Base-by-base conservation (phyloP, 805 yeast genomes). In the Lachancea waltii region DNA sequence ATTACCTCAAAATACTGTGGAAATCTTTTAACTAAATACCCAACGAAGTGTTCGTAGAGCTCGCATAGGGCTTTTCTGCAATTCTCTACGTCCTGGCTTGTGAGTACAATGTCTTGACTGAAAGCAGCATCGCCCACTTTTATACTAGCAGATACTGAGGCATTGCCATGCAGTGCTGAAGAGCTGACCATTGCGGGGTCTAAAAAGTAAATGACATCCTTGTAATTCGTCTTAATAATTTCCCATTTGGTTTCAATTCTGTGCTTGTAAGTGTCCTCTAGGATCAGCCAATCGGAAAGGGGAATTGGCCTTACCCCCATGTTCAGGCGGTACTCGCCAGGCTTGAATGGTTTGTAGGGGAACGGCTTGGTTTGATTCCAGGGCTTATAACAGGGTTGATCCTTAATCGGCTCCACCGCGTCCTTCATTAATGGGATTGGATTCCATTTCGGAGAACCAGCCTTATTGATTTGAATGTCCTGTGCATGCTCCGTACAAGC, bases 261-360 rank as follows among this genome's bases (percentile, higher is more conserved):
- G 3, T 65, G 57, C 36, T 66, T 48, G 50, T 81, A 82, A 0
- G 81, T 73, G 30, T 77, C 60, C 41, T 84, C 92, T 3, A 84
- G 55, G 22, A 75, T 60, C 17, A 84, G 62, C 73, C 80, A 73
- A 27, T 80, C 79, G 29, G 70, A 67, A 2, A 77, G 55, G 24
- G 65, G 58, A 29, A 68, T 50, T 51, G 69, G 64, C 42, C 68
- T 63, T 35, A 80, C 67, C 1, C 80, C 82, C 81, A 82, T 73
- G 3, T 81, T 79, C 58, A 81, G 59, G 44, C 69, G 71, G 48
- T 79, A 77, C 33, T 64, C 72, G 11, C 75, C 80, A 32, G 73
- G 67, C 51, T 75, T 77, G 63, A 78, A 81, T 1, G 85, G 86
- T 33, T 77, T 60, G 46, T 68, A 74, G 15, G 63, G 63, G 31